phyloP scores from a whole-genome alignment of 441 rosid genomes.

The Brassica hybrid region DNA sequence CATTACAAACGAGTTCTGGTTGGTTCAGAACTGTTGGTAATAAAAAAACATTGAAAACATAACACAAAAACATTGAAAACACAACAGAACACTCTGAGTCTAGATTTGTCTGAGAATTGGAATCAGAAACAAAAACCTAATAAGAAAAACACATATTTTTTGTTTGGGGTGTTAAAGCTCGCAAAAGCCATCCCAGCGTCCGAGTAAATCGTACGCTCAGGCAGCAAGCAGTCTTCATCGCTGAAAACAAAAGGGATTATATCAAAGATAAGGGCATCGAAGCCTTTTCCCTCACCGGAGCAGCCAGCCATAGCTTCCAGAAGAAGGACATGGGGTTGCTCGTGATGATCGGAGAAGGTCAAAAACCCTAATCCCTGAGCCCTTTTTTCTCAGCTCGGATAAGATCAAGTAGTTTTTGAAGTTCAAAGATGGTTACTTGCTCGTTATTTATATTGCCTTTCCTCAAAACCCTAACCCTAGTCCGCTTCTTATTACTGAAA shows the following conservation, averaged over 20 bases:
- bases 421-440: rapidly evolving
- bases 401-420: conserved; percentile 61
- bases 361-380: not conserved
- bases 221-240: conserved; percentile 75
- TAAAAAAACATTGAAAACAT: no score
- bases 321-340: conserved; percentile 1
- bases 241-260: conserved; percentile 40
- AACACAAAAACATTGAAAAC: no score
- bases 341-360: conserved; percentile 10
- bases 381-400: conserved; percentile 58
- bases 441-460: conserved; percentile 7
- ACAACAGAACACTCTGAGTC: not conserved
- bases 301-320: no score
- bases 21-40: no score
- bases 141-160: not conserved
- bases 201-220: conserved; percentile 50
- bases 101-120: not conserved
- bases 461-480: conserved; percentile 23
- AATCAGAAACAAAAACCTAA: no score
- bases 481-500: not conserved
- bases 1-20: no score
- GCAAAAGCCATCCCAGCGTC: conserved; percentile 61
- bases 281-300: no score
- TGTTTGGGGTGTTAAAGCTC: conserved; percentile 47
- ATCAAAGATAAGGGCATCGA: no score